Evolutionary conservation across 2,329 filamentous ascomycete genomes (phyloP), one percentile per base, ranked within the genome.

Genomic region (Aspergillus ruber): DNA sequence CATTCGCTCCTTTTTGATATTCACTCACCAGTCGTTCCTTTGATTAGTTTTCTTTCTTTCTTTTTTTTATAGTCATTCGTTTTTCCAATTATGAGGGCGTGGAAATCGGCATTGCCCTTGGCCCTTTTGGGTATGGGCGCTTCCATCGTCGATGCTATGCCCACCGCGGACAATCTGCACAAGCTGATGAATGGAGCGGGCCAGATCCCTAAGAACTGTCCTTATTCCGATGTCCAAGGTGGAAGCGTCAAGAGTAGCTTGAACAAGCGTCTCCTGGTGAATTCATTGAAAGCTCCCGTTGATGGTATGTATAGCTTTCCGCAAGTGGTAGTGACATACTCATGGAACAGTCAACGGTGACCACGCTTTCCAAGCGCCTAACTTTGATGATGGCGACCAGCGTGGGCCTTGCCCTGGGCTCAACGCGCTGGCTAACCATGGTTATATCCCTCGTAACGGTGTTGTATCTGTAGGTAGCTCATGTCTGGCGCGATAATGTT

Each of bases 351-450:
- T 68, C 25, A 60, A 57, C n/a, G 66, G 65, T 2, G 50, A 62
- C 18, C 62, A 70, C 50, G 50, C 49, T 10, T 71, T 68, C 46
- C 57, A 63, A 8, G 58, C 67, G 1, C 68, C 66, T 0, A 52
- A 65, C 42, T 63, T 64, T 27, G 55, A 56, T 4, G 53, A 53
- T 8, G 67, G 65, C 10, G 68, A 70, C 51, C 63, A 68, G 50
- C 65, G 68, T 43, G 69, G 68, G 6, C 68, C 66, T 21, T 72
- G 70, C 50, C 69, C 70, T 1, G 68, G 68, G 25, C 54, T 73
- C 29, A 73, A 73, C 54, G 70, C 70, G 4, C 55, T 72, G 42
- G 70, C 69, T 40, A 72, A 73, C 45, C 70, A 73, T 55, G 63
- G 59, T 10, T 72, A 71, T 42, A 68, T 72, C n/a, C 66, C 68